These are phyloP conservation scores for Raffaelea arxii DNA, from an alignment of 2,329 filamentous ascomycete genomes.

Conservation along the genomic window DNA sequence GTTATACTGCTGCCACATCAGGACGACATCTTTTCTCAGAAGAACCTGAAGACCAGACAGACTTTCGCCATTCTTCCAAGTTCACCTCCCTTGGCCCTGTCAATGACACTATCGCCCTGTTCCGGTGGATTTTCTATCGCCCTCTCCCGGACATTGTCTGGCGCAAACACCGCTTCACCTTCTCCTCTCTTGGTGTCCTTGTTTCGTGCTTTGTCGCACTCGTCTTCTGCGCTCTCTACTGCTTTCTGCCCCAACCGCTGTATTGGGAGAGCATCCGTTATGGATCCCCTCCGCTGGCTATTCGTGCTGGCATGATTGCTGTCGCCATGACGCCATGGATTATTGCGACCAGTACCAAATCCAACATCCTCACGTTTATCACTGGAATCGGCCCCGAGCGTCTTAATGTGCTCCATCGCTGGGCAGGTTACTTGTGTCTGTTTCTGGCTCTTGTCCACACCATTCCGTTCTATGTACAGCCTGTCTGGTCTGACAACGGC, in stretches of 20 bases:
- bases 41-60: slow-evolving; percentile 43
- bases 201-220: slow-evolving; percentile 58
- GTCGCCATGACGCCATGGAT: slow-evolving; percentile 92
- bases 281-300: slow-evolving; percentile 79
- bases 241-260: slow-evolving; percentile 77
- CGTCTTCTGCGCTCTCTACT: slow-evolving; percentile 67
- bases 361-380: slow-evolving; percentile 72
- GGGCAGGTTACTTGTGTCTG: slow-evolving; percentile 79
- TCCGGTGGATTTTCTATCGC: slow-evolving; percentile 81
- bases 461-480: slow-evolving; percentile 82
- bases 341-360: slow-evolving; percentile 79
- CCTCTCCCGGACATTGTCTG: slow-evolving; percentile 67
- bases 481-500: slow-evolving; percentile 72
- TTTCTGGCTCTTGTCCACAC: slow-evolving; percentile 77
- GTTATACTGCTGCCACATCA: slow-evolving; percentile 17
- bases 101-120: slow-evolving; percentile 73
- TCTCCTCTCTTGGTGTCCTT: slow-evolving; percentile 69
- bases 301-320: slow-evolving; percentile 84
- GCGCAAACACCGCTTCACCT: slow-evolving; percentile 61
- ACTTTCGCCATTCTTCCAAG: slow-evolving; percentile 57
- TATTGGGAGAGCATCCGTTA: slow-evolving; percentile 82
- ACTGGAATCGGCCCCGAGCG: slow-evolving; percentile 89
- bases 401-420: slow-evolving; percentile 86
- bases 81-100: slow-evolving; percentile 64
- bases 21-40: slow-evolving; percentile 69